phyloP scores from a whole-genome alignment of 768 basidiomycete genomes.

The Boletus reticulatus region DNA sequence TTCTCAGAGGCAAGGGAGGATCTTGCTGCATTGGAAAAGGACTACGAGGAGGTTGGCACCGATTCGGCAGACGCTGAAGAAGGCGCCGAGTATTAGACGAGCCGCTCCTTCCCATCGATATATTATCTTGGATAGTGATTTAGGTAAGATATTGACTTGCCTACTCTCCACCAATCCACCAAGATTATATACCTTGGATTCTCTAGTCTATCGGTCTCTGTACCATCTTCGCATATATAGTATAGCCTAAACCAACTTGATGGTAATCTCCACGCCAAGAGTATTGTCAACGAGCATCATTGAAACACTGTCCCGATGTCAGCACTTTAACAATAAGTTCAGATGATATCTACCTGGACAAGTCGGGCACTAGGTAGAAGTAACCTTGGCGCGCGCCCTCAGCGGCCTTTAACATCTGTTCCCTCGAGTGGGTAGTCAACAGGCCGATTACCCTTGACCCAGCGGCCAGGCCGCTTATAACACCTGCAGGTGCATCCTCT shows the following conservation, averaged over 20 bases:
- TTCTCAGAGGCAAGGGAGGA: slow-evolving; percentile 99
- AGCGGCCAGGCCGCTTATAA: slow-evolving; percentile 74
- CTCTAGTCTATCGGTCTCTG: background rate
- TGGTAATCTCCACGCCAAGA: slow-evolving; percentile 37
- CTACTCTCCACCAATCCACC: background rate
- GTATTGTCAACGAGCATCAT: slow-evolving; percentile 32
- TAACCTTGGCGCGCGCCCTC: slow-evolving; percentile 39
- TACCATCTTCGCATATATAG: background rate
- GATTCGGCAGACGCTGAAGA: slow-evolving; percentile 74
- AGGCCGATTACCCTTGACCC: slow-evolving; percentile 85
- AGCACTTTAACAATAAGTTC: background rate
- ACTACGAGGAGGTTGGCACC: slow-evolving; percentile 86
- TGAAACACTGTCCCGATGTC: slow-evolving; percentile 19
- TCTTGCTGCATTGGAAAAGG: slow-evolving; percentile 94
- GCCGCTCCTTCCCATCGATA: background rate
- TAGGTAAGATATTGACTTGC: slow-evolving; percentile 7
- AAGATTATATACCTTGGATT: slow-evolving; percentile 1
- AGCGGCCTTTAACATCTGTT: slow-evolving; percentile 59
- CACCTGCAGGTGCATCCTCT: slow-evolving; percentile 88
- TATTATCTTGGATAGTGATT: slow-evolving; percentile 2
- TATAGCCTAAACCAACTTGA: slow-evolving; percentile 6
- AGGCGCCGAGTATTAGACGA: slow-evolving; percentile 47
- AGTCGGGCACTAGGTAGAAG: slow-evolving; percentile 64
- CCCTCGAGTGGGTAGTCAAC: slow-evolving; percentile 73
- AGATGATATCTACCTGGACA: slow-evolving; percentile 54